A percentile compares a stretch with the other conserved stretches of the same genome.
phyloP scores from a whole-genome alignment of 2,329 filamentous ascomycete genomes.

The Lasiodiplodia hormozganensis region DNA sequence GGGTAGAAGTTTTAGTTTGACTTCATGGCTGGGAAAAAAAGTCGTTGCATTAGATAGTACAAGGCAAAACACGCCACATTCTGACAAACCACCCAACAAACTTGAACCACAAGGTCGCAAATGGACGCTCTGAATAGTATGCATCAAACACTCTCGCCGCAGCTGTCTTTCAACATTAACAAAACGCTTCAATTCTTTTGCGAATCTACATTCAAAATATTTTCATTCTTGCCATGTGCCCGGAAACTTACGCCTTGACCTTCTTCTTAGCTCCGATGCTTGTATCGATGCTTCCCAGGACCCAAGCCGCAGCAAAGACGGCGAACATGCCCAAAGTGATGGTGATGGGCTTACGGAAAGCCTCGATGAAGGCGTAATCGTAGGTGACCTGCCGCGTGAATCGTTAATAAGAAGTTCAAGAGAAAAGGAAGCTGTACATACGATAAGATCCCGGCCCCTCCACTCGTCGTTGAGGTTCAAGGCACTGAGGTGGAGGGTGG shows the following conservation, averaged over 20 bases:
- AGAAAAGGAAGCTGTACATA: conserved; percentile 39
- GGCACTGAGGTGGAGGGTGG: conserved; percentile 78
- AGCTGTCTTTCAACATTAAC: neutral
- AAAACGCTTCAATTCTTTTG: conserved; percentile 10
- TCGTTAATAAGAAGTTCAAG: neutral
- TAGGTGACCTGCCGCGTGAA: conserved; percentile 68
- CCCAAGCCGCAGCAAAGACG: conserved; percentile 78
- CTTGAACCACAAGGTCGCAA: no score
- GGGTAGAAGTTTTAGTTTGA: no score
- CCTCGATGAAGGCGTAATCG: conserved; percentile 76
- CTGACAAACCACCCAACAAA: no score
- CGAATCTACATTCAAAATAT: conserved; percentile 6
- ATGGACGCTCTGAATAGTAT: no score
- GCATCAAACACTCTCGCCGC: no score
- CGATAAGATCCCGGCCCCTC: conserved; percentile 80
- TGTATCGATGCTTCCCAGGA: conserved; percentile 78
- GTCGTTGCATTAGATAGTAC: no score
- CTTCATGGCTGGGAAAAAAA: no score
- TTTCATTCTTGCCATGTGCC: neutral
- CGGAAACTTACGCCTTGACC: conserved; percentile 25
- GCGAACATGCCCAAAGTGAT: conserved; percentile 75
- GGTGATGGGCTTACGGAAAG: conserved; percentile 84
- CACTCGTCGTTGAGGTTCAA: conserved; percentile 91
- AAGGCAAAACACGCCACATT: no score
- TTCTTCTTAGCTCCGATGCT: conserved; percentile 72